Evolutionary conservation across 2,329 filamentous ascomycete species (phyloP), one percentile per base, ranked within the genome.

Genomic region (Xylariaceae sp.): DNA sequence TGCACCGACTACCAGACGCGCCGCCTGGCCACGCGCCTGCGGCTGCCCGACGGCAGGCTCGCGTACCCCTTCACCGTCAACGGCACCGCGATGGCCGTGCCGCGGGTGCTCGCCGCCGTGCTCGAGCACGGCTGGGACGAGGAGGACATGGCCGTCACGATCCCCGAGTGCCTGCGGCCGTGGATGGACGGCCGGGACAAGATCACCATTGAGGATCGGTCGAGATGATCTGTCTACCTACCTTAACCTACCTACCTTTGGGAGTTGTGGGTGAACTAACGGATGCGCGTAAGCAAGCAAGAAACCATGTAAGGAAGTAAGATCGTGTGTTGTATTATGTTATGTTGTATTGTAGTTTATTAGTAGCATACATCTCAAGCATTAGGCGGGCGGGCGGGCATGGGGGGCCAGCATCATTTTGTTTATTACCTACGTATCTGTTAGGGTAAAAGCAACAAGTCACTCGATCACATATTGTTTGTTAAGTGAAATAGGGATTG

Each of bases 1-100:
- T 99, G 95, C 75, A 95, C 91, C 1, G 95, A 99, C 74, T 99
- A 98, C 75, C 95, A 99, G 78, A 89, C 84, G 21, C 82, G 95
- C 23, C 83, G 95, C 16, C 79, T 99, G 37, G 88, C 85, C 23
- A 97, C 95, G 14, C 83, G 89, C 41, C 78, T 90, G 44, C 86
- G 87, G 60, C 60, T 80, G 75, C 75, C 41, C 75, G 3, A 67
- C 40, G 56, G 76, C n/a, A 85, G 82, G 69, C 75, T 89, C 41
- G 79, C 81, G 1, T 98, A 91, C 72, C 91, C 93, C 14, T 91
- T 90, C 77, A 99, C 95, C 0, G 81, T 96, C 40, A 99, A 99
- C 71, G 96, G 93, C 0, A 99, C 95, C 1, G 95, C 93, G 0
- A 79, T 98, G 67, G 95, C 95, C 0, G 89, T 98, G 40, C 95